phyloP scores from a whole-genome alignment of 257 asterid genomes.

The Osmanthus fragrans region DNA sequence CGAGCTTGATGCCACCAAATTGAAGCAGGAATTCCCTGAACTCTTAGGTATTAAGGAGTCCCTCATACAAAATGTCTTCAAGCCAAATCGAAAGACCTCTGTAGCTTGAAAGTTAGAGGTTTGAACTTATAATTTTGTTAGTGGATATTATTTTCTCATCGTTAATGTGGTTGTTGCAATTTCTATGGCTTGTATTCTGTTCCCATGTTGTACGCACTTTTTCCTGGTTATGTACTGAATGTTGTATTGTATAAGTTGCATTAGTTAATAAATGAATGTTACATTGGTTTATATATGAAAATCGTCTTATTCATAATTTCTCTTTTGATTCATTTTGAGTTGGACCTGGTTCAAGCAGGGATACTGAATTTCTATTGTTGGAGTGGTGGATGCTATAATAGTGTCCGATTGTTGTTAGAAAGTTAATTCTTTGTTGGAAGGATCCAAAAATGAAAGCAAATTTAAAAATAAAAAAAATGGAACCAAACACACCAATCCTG shows the following conservation, averaged over 20 bases:
- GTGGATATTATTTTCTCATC: conserved; percentile 15
- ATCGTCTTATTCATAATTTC: not conserved
- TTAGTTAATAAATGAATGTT: conserved; percentile 16
- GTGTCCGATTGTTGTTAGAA: not conserved
- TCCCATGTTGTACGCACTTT: conserved; percentile 20
- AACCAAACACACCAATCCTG: too few species aligned
- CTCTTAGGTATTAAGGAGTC: conserved; percentile 73
- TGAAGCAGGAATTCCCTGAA: conserved; percentile 66
- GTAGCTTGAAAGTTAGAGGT: conserved; percentile 35
- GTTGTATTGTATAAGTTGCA: conserved; percentile 26
- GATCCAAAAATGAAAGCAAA: not conserved
- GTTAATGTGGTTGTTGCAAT: conserved; percentile 6
- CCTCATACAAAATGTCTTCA: conserved; percentile 59
- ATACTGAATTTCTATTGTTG: not conserved
- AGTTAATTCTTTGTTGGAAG: too few species aligned
- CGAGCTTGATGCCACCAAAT: conserved; percentile 69
- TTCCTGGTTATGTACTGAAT: conserved; percentile 13
- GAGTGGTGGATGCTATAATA: not conserved
- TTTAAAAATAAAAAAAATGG: not conserved
- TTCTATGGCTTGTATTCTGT: not conserved
- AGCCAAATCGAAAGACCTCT: conserved; percentile 69
- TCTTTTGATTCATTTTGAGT: not conserved
- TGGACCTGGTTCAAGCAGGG: not conserved
- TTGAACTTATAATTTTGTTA: conserved; percentile 16
- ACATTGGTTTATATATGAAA: conserved; percentile 1